These are phyloP conservation scores for Aspergillus eucalypticola DNA, from an alignment of 2,329 filamentous ascomycete species.

Conservation along the genomic window DNA sequence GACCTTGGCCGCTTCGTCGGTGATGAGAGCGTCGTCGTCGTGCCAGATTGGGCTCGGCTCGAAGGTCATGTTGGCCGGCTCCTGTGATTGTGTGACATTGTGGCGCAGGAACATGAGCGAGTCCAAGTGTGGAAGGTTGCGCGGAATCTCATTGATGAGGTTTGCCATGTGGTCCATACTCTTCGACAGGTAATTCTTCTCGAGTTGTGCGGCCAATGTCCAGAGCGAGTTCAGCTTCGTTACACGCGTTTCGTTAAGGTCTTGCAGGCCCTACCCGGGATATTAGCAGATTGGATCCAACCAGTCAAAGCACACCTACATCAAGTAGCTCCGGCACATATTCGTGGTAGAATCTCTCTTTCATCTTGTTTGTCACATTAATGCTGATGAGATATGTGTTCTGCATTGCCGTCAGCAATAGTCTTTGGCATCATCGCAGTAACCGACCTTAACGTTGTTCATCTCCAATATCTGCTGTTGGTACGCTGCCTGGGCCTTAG, in stretches of 20 bases:
- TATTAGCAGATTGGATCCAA: slow-evolving; percentile 9
- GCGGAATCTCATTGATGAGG: slow-evolving; percentile 75
- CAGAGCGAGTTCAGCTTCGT: slow-evolving; percentile 82
- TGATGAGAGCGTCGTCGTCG: slow-evolving; percentile 82
- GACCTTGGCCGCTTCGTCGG: slow-evolving; percentile 82
- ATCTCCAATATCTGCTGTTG: slow-evolving; percentile 91
- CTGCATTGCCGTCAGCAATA: slow-evolving; percentile 40
- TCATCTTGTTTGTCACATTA: slow-evolving; percentile 96
- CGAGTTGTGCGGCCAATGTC: slow-evolving; percentile 75
- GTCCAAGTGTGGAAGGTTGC: slow-evolving; percentile 86
- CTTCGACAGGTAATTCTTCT: slow-evolving; percentile 73
- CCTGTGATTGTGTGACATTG: slow-evolving; percentile 79
- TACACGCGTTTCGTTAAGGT: slow-evolving; percentile 86
- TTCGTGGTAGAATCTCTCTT: slow-evolving; percentile 95
- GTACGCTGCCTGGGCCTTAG: slow-evolving; percentile 86
- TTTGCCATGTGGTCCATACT: slow-evolving; percentile 72
- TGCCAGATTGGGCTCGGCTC: slow-evolving; percentile 97
- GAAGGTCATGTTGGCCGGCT: slow-evolving; percentile 81
- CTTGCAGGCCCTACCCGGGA: slow-evolving; percentile 66
- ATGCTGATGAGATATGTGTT: slow-evolving; percentile 97
- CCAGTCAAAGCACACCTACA: slow-evolving; percentile 50
- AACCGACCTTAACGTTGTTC: slow-evolving; percentile 77
- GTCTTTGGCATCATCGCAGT: background rate
- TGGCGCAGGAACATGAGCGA: slow-evolving; percentile 98
- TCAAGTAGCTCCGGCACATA: slow-evolving; percentile 93